A percentile compares a stretch with the other conserved stretches of the same genome.
phyloP scores from a whole-genome alignment of 352 stramenopile species.

The Globisporangium ultimum region DNA sequence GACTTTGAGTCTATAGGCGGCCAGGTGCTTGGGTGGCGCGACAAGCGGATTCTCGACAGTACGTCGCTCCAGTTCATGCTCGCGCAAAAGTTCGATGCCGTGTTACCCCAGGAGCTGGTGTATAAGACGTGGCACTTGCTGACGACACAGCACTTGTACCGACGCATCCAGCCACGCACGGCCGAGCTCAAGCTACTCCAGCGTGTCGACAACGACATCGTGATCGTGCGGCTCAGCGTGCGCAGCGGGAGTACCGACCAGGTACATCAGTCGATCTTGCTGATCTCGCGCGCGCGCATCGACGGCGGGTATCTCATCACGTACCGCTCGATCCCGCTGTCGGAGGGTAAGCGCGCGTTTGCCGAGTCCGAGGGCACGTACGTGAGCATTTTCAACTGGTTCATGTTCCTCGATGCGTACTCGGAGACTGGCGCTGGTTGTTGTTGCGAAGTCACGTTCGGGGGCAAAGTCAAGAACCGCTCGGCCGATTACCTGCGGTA shows the following conservation, averaged over 20 bases:
- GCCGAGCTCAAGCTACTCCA: slow-evolving; percentile 49
- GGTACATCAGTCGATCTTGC: slow-evolving; percentile 46
- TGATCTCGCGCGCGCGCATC: slow-evolving; percentile 60
- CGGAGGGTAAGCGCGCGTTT: slow-evolving; percentile 36
- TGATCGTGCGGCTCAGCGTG: slow-evolving; percentile 51
- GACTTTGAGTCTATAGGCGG: slow-evolving; percentile 41
- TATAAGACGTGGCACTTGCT: slow-evolving; percentile 70
- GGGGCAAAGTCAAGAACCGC: slow-evolving; percentile 46
- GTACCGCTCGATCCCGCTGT: slow-evolving; percentile 61
- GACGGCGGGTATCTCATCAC: slow-evolving; percentile 63
- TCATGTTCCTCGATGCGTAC: slow-evolving; percentile 58
- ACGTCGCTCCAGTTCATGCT: slow-evolving; percentile 58
- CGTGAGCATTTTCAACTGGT: slow-evolving; percentile 71
- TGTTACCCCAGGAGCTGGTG: slow-evolving; percentile 45
- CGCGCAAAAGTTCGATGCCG: slow-evolving; percentile 46
- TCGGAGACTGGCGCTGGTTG: slow-evolving; percentile 17
- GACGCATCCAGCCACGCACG: slow-evolving; percentile 59
- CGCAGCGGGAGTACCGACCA: slow-evolving; percentile 19
- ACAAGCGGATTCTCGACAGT: slow-evolving; percentile 35
- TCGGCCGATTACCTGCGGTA: slow-evolving; percentile 55
- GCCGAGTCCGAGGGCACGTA: slow-evolving; percentile 45
- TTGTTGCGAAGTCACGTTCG: slow-evolving; percentile 61
- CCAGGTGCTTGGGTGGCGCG: slow-evolving; percentile 52
- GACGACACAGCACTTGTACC: slow-evolving; percentile 47
- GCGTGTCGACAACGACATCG: slow-evolving; percentile 54